These are phyloP conservation scores for Eimeria tenella DNA, from an alignment of 169 alveolate genomes.

Conservation along the genomic window DNA sequence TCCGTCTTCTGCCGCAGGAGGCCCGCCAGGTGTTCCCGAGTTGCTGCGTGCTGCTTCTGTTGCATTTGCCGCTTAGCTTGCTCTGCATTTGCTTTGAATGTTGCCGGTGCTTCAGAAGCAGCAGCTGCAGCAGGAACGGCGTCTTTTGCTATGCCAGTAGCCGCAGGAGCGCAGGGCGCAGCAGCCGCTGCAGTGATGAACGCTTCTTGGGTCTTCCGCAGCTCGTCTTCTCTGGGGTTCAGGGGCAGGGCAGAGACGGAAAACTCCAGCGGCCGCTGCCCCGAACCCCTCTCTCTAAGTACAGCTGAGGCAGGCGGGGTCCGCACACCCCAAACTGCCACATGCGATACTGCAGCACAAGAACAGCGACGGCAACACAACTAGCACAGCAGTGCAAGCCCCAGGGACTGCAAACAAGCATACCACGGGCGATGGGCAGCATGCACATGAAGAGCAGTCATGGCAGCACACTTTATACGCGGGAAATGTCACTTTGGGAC, in stretches of 20 bases:
- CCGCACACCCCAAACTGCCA: constrained; percentile 34
- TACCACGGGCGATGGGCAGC: no score
- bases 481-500: background rate
- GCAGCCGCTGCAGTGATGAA: background rate
- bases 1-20: constrained; percentile 36
- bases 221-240: constrained; percentile 25
- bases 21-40: background rate
- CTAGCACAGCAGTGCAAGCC: background rate
- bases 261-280: background rate
- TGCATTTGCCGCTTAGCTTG: background rate
- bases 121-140: constrained; percentile 19
- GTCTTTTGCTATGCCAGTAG: background rate
- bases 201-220: background rate
- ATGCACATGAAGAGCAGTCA: no score
- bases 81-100: background rate
- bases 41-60: constrained; percentile 22
- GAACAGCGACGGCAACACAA: background rate
- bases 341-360: background rate
- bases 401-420: background rate
- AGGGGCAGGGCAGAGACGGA: constrained; percentile 23
- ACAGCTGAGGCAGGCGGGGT: constrained; percentile 7
- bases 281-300: background rate
- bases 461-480: background rate
- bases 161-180: background rate
- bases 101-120: background rate